These are phyloP conservation scores for Zygosaccharomyces sapae DNA, from an alignment of 1,139 yeast species.

Conservation along the genomic window DNA sequence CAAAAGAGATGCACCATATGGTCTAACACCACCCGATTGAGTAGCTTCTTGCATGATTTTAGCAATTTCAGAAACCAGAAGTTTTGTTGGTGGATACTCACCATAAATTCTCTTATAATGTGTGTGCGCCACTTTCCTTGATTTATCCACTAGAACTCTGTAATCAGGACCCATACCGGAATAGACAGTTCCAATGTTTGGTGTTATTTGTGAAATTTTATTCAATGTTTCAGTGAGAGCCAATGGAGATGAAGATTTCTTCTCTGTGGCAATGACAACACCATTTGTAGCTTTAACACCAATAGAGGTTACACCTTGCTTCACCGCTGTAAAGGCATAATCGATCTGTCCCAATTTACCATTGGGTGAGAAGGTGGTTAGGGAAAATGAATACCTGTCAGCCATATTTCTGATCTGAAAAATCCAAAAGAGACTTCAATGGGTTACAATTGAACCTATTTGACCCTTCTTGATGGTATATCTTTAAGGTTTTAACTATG, in stretches of 20 bases:
- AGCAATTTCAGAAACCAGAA: slow-evolving; percentile 91
- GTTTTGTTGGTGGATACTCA: slow-evolving; percentile 95
- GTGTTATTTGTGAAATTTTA: slow-evolving; percentile 82
- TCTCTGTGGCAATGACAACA: slow-evolving; percentile 93
- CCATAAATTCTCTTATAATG: slow-evolving; percentile 89
- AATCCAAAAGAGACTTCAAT: slow-evolving; percentile 1
- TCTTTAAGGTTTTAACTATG: neutral
- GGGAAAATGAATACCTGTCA: slow-evolving; percentile 94
- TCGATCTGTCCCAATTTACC: slow-evolving; percentile 98
- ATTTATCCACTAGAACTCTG: slow-evolving; percentile 87
- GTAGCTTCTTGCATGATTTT: slow-evolving; percentile 97
- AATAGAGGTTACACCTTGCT: slow-evolving; percentile 94
- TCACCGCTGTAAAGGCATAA: slow-evolving; percentile 94
- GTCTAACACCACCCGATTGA: slow-evolving; percentile 78
- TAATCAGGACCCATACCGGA: slow-evolving; percentile 99
- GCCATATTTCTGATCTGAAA: slow-evolving; percentile 54
- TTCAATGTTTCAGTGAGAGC: slow-evolving; percentile 70
- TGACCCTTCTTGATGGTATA: neutral
- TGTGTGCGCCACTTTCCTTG: slow-evolving; percentile 90
- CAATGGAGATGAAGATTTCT: slow-evolving; percentile 77
- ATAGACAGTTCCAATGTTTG: slow-evolving; percentile 94
- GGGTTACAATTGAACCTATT: neutral
- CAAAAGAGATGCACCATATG: slow-evolving; percentile 71
- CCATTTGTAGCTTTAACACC: slow-evolving; percentile 98
- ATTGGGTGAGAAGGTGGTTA: slow-evolving; percentile 94